phyloP scores from a whole-genome alignment of 805 yeast genomes.

The Candida anglica region DNA sequence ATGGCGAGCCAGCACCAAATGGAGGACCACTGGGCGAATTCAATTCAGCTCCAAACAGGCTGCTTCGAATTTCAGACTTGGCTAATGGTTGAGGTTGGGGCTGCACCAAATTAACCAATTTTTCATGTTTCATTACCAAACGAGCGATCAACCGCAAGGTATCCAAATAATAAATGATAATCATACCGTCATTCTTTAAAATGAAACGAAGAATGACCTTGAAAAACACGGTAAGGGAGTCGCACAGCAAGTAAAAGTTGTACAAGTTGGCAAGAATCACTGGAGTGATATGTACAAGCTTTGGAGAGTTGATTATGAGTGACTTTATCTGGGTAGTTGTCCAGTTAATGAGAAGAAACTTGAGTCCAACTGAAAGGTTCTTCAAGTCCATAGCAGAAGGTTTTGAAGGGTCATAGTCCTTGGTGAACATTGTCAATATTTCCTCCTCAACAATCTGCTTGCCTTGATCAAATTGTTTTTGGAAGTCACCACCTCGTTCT shows the following conservation, averaged over 20 bases:
- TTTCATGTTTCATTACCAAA: slow-evolving; percentile 29
- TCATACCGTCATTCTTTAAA: slow-evolving; percentile 35
- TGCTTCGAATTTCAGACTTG: too few relatives aligned
- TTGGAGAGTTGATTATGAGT: slow-evolving; percentile 28
- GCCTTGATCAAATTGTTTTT: slow-evolving; percentile 36
- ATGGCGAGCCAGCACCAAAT: too few relatives aligned
- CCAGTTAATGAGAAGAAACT: slow-evolving; percentile 47
- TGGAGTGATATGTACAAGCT: slow-evolving; percentile 32
- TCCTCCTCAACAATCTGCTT: slow-evolving; percentile 25
- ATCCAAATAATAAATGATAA: slow-evolving; percentile 40
- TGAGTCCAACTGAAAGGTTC: slow-evolving; percentile 36
- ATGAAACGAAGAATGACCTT: slow-evolving; percentile 29
- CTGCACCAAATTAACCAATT: too few relatives aligned
- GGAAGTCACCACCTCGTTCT: slow-evolving; percentile 23
- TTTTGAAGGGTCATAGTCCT: not conserved
- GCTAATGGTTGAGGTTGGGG: too few relatives aligned
- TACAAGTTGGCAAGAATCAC: slow-evolving; percentile 26
- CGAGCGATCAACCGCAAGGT: slow-evolving; percentile 30
- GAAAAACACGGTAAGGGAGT: slow-evolving; percentile 37
- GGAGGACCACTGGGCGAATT: too few relatives aligned
- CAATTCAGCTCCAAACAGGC: too few relatives aligned
- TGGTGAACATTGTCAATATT: slow-evolving; percentile 10
- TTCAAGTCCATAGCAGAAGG: not conserved
- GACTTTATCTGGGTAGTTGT: slow-evolving; percentile 39
- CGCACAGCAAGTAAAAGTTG: slow-evolving; percentile 33